phyloP scores from a whole-genome alignment of 139 green algal species.

The Eudorina sp. region DNA sequence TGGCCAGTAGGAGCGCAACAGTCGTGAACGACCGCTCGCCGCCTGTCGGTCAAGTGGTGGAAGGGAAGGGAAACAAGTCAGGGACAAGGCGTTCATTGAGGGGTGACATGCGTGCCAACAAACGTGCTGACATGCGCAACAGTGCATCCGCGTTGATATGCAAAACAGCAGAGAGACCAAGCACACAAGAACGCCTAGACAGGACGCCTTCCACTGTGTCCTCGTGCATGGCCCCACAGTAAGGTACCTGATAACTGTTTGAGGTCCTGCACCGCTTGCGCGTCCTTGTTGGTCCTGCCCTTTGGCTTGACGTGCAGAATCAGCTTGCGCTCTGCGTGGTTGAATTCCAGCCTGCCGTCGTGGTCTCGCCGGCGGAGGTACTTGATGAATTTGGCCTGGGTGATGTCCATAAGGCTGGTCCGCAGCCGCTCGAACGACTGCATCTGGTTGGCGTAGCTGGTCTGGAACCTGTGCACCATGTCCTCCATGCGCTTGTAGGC shows the following conservation, averaged over 20 bases:
- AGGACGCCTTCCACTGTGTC: no score
- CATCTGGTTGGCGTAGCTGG: slow-evolving; percentile 26
- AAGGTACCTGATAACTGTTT: slow-evolving; percentile 75
- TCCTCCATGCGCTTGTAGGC: background rate
- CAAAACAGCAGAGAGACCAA: no score
- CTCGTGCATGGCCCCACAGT: no score
- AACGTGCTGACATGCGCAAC: no score
- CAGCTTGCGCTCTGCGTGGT: slow-evolving; percentile 40
- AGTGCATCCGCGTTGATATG: no score
- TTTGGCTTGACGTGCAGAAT: slow-evolving; percentile 54
- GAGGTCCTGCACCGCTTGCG: slow-evolving; percentile 65
- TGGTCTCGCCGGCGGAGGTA: slow-evolving; percentile 55
- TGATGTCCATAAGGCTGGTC: slow-evolving; percentile 5
- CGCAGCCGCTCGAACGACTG: slow-evolving; percentile 42
- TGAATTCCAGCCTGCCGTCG: background rate
- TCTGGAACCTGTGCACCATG: background rate
- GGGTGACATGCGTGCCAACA: no score
- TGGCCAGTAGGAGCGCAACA: slow-evolving; percentile 88
- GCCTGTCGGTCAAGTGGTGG: slow-evolving; percentile 69
- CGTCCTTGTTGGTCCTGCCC: slow-evolving; percentile 27
- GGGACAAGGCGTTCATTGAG: no score
- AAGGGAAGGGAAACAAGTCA: no score
- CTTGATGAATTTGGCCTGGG: slow-evolving; percentile 37
- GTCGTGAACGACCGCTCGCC: slow-evolving; percentile 94
- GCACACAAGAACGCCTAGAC: no score